These are phyloP conservation scores for Pseudoscleropodium purum DNA, from an alignment of 225 moss, liverwort and hornwort species.

Conservation along the genomic window DNA sequence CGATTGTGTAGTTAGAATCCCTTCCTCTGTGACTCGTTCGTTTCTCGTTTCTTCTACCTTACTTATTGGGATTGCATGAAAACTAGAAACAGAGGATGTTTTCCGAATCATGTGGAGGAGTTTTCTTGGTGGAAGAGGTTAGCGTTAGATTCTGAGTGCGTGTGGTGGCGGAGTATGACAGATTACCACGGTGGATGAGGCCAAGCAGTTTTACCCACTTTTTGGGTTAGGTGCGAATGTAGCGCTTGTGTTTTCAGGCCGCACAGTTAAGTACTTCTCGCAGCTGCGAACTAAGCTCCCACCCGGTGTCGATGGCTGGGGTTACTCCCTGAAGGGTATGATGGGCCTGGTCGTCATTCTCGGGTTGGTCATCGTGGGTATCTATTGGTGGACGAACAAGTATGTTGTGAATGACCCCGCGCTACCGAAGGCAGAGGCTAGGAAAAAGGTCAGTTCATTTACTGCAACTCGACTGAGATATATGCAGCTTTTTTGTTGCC, in stretches of 20 bases:
- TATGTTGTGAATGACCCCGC: conserved; percentile 77
- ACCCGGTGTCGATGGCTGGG: conserved; percentile 97
- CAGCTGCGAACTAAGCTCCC: conserved; percentile 79
- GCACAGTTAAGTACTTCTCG: conserved; percentile 98
- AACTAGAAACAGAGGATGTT: neutral
- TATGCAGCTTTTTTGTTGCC: neutral
- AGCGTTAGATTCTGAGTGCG: neutral
- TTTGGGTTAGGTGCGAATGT: conserved; percentile 97
- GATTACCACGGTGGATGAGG: conserved; percentile 99
- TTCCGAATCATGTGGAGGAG: neutral
- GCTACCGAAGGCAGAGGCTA: conserved; percentile 71
- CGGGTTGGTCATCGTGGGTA: conserved; percentile 66
- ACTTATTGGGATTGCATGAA: neutral
- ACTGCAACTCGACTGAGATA: neutral
- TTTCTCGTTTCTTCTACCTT: neutral
- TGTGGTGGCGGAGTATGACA: conserved; percentile 9
- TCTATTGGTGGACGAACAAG: conserved; percentile 98
- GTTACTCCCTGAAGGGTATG: conserved; percentile 93
- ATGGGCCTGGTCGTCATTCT: conserved; percentile 82
- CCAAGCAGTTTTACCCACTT: conserved; percentile 95
- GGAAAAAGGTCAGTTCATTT: conserved; percentile 63
- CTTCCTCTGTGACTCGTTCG: neutral
- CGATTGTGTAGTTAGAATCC: neutral
- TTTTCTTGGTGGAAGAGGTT: neutral
- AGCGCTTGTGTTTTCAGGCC: conserved; percentile 92